Evolutionary conservation across 352 stramenopile genomes (phyloP).

Genomic region (Pythium diclinum): DNA sequence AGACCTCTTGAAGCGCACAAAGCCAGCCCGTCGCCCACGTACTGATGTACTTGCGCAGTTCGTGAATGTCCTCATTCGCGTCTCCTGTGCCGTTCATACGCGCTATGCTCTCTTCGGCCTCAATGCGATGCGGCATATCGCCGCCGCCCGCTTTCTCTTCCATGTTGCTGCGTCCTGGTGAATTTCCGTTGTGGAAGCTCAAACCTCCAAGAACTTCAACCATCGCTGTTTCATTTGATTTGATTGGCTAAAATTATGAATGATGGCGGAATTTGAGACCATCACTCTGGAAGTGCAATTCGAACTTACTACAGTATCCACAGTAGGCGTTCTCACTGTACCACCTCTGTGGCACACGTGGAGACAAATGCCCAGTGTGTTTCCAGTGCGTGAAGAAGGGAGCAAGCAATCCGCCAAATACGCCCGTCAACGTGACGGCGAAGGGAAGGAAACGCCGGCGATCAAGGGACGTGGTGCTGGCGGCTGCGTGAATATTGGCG

Average conservation of each 20-base stretch:
- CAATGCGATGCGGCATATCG: constrained; percentile 2
- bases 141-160: constrained; percentile 3
- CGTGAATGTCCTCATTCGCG: constrained; percentile 43
- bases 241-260: constrained; percentile 23
- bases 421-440: not conserved
- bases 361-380: not conserved
- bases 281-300: constrained; percentile 6
- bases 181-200: not conserved
- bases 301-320: not conserved
- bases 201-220: constrained; percentile 18
- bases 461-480: not conserved
- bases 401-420: not conserved
- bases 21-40: not conserved
- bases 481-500: not conserved
- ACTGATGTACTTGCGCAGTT: constrained; percentile 72
- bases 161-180: not conserved
- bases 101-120: not conserved
- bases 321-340: not conserved
- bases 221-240: not conserved
- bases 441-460: not conserved
- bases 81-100: not conserved
- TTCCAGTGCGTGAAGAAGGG: not conserved
- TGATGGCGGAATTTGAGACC: constrained; percentile 8
- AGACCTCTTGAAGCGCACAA: not conserved
- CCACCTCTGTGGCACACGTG: constrained; percentile 4